Conservation (phyloP, 83 land plant genomes). For the Diphasiastrum complanatum region DNA sequence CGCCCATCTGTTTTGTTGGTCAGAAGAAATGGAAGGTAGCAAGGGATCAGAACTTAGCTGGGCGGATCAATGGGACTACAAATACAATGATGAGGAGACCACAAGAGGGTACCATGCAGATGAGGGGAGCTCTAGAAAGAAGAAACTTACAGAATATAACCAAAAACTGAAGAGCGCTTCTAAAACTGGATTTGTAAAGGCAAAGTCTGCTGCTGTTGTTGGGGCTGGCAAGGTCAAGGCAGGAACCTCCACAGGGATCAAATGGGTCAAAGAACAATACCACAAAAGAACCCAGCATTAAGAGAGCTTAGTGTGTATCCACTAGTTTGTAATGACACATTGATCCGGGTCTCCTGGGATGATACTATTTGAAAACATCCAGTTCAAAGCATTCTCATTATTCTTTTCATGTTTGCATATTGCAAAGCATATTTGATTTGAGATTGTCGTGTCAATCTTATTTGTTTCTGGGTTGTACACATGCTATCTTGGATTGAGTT, state of each 20-base stretch:
- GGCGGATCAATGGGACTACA: conserved; percentile 34
- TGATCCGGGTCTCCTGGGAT: too few relatives aligned
- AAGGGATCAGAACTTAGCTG: conserved; percentile 19
- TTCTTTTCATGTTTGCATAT: too few relatives aligned
- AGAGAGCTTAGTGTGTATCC: too few relatives aligned
- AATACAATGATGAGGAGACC: conserved; percentile 12
- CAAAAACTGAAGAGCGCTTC: conserved; percentile 19
- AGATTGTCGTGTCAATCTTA: too few relatives aligned
- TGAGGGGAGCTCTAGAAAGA: conserved; percentile 7
- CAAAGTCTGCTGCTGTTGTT: conserved; percentile 22
- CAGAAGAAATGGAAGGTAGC: too few relatives aligned
- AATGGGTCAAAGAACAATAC: conserved; percentile 29
- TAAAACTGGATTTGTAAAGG: conserved; percentile 21
- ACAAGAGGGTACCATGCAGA: neutral
- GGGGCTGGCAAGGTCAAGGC: conserved; percentile 29
- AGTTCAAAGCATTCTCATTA: too few relatives aligned
- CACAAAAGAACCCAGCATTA: conserved; percentile 20
- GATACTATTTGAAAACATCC: too few relatives aligned
- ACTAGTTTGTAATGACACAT: too few relatives aligned
- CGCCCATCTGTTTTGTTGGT: too few relatives aligned
- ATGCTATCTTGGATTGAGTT: too few relatives aligned
- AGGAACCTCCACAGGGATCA: conserved; percentile 25
- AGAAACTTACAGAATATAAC: conserved; percentile 18
- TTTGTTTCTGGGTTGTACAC: too few relatives aligned
- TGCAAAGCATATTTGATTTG: too few relatives aligned